Conservation (phyloP, 1,284 basidiomycete species). For the Leccinum ambiguum region DNA sequence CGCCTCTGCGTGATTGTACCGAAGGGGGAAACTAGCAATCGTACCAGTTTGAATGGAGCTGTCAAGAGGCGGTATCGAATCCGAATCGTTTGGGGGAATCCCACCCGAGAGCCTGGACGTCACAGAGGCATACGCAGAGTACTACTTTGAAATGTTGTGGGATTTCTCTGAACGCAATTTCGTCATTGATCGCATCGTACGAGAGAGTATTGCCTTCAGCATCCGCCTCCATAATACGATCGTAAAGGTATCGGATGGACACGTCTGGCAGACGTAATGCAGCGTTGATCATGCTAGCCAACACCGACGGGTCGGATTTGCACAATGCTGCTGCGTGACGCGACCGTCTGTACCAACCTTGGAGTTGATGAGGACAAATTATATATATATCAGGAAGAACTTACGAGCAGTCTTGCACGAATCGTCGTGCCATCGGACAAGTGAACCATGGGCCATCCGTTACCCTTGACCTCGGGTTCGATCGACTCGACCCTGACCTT, state of each 20-base stretch:
- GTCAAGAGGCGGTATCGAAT: conserved; percentile 75
- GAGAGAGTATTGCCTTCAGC: conserved; percentile 43
- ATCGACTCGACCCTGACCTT: too few species aligned
- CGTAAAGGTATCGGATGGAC: conserved; percentile 70
- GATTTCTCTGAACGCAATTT: conserved; percentile 72
- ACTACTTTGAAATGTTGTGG: conserved; percentile 55
- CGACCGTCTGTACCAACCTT: conserved; percentile 28
- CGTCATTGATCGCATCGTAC: conserved; percentile 47
- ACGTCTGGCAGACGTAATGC: conserved; percentile 87
- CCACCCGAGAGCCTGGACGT: conserved; percentile 38
- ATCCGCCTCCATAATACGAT: conserved; percentile 58
- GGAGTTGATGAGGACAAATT: too few species aligned
- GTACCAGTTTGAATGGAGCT: conserved; percentile 72
- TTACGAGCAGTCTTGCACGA: too few species aligned
- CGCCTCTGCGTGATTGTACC: conserved; percentile 83
- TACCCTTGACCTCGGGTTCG: too few species aligned
- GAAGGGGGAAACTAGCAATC: conserved; percentile 88
- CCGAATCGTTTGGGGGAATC: conserved; percentile 63
- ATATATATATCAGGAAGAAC: too few species aligned
- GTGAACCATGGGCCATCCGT: too few species aligned
- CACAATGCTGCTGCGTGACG: conserved; percentile 74
- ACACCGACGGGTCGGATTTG: conserved; percentile 60
- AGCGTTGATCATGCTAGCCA: conserved; percentile 84
- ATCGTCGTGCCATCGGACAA: too few species aligned
- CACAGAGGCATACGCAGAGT: conserved; percentile 59